These are phyloP conservation scores for Crithidia brevicula DNA, from an alignment of 208 protist genomes.

Conservation along the genomic window DNA sequence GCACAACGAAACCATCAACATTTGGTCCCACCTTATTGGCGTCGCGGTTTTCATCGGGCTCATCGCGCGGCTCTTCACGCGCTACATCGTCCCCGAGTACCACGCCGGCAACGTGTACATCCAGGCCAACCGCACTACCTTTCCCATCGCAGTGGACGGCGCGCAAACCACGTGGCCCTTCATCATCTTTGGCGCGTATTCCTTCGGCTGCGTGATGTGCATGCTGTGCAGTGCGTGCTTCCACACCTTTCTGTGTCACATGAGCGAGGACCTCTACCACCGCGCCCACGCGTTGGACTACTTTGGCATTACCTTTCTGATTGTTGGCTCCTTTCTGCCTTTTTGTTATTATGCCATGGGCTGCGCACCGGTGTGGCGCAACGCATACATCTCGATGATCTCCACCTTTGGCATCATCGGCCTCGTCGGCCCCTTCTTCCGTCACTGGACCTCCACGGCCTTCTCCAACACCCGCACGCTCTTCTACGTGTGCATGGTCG, in stretches of 20 bases:
- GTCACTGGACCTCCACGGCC: constrained; percentile 66
- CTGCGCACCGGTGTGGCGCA: constrained; percentile 69
- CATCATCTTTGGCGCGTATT: constrained; percentile 74
- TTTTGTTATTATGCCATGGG: constrained; percentile 83
- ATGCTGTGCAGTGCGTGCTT: constrained; percentile 78
- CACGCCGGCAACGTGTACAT: constrained; percentile 24
- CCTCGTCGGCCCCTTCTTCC: constrained; percentile 77
- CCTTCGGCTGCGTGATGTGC: constrained; percentile 73
- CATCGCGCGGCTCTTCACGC: constrained; percentile 42
- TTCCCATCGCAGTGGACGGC: constrained; percentile 11
- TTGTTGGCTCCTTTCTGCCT: constrained; percentile 83
- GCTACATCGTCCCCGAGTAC: constrained; percentile 36
- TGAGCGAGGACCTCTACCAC: constrained; percentile 55
- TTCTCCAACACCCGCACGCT: constrained; percentile 63
- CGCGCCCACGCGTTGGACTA: constrained; percentile 82
- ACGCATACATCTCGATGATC: constrained; percentile 78
- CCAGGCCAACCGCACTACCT: constrained; percentile 20
- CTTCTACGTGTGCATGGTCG: constrained; percentile 82
- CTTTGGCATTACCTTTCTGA: constrained; percentile 85
- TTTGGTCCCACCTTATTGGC: constrained; percentile 83
- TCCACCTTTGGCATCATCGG: constrained; percentile 71
- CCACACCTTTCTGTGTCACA: constrained; percentile 75
- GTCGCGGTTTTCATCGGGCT: constrained; percentile 67
- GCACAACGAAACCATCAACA: constrained; percentile 91
- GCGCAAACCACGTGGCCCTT: constrained; percentile 37